These are phyloP conservation scores for Aspergillus bertholletiae DNA, from an alignment of 495 filamentous ascomycete species.

Conservation along the genomic window DNA sequence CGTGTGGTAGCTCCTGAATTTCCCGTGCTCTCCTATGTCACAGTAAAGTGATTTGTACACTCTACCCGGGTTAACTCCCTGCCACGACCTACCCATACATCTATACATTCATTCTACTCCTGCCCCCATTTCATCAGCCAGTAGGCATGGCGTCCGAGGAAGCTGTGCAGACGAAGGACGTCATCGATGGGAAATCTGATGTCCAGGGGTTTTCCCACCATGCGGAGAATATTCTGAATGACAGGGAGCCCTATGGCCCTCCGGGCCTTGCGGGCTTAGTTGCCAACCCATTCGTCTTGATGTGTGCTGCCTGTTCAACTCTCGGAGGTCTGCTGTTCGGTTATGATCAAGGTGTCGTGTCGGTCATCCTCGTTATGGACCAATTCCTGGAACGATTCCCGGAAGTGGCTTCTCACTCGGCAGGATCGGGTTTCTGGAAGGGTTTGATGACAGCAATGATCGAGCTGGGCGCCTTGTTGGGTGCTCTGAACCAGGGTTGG, in stretches of 20 bases:
- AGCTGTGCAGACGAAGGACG: neutral
- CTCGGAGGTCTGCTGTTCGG: conserved; percentile 56
- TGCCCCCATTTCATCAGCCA: neutral
- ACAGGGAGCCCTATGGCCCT: conserved; percentile 44
- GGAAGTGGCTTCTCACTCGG: conserved; percentile 34
- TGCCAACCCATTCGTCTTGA: conserved; percentile 45
- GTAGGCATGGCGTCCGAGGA: neutral
- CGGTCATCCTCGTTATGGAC: conserved; percentile 54
- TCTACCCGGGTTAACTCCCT: neutral
- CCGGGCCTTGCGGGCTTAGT: conserved; percentile 46
- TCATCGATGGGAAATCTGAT: conserved; percentile 7
- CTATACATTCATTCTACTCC: neutral
- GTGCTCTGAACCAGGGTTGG: conserved; percentile 56
- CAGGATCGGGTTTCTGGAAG: conserved; percentile 54
- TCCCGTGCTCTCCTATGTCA: neutral
- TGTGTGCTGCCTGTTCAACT: conserved; percentile 53
- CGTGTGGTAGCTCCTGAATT: neutral
- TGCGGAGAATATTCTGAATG: conserved; percentile 34
- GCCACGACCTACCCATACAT: neutral
- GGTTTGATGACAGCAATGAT: conserved; percentile 60
- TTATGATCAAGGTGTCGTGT: conserved; percentile 56
- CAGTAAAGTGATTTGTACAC: neutral
- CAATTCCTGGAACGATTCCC: conserved; percentile 52
- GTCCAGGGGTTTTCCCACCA: conserved; percentile 38
- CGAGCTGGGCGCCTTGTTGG: conserved; percentile 53